Percentiles rank a stretch among this genome's conserved stretches.
phyloP scores from a whole-genome alignment of 352 stramenopile genomes.

The Globisporangium polare region DNA sequence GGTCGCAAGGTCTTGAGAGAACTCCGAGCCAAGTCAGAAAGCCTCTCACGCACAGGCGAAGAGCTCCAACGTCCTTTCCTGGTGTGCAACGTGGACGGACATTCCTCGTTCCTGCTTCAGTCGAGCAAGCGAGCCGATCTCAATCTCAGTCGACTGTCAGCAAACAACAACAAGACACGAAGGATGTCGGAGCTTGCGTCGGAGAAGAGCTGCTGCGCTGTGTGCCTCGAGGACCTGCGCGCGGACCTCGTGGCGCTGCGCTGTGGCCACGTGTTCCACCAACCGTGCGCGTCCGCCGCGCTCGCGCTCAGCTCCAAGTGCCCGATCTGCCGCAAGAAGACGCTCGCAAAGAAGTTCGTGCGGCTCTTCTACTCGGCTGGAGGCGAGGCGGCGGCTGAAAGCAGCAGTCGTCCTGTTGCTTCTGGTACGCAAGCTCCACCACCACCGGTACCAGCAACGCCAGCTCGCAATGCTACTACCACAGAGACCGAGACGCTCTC shows the following conservation, averaged over 20 bases:
- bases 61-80: constrained; percentile 3
- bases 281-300: constrained; percentile 20
- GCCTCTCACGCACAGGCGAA: neutral
- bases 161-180: neutral
- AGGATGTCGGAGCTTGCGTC: neutral
- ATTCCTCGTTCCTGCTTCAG: too few species aligned
- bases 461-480: too few species aligned
- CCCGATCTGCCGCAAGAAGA: constrained; percentile 31
- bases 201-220: constrained; percentile 19
- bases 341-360: constrained; percentile 13
- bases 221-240: constrained; percentile 40
- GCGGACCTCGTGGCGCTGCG: constrained; percentile 24
- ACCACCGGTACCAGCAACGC: neutral
- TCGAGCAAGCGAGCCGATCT: too few species aligned
- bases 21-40: neutral
- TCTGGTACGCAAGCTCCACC: neutral
- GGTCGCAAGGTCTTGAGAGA: neutral
- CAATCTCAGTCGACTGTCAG: too few species aligned
- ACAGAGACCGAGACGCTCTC: constrained; percentile 1
- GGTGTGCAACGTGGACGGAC: neutral
- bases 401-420: neutral
- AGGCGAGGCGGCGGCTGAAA: neutral
- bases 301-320: constrained; percentile 21
- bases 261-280: constrained; percentile 47
- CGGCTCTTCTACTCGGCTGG: constrained; percentile 29